phyloP scores from a whole-genome alignment of 208 protist species.

The Lotmaria passim region DNA sequence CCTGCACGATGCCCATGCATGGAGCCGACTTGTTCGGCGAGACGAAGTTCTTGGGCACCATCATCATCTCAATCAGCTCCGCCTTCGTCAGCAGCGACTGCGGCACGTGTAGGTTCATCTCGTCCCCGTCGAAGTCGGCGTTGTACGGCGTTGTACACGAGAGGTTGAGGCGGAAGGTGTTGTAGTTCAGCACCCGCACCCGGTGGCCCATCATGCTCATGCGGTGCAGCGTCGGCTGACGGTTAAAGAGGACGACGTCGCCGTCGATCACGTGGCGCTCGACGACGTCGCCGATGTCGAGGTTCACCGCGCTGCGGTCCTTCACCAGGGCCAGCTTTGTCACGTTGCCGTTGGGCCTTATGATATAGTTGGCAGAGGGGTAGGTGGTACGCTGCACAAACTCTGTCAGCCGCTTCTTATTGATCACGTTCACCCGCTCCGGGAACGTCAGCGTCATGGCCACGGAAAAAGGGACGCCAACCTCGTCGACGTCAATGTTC shows the following conservation, averaged over 20 bases:
- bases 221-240: conserved; percentile 99
- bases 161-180: conserved; percentile 99
- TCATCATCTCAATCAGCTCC: conserved; percentile 98
- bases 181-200: conserved; percentile 98
- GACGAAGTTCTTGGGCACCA: conserved; percentile 99
- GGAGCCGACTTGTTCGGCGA: conserved; percentile 98
- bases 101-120: conserved; percentile 99
- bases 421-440: conserved; percentile 98
- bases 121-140: conserved; percentile 99
- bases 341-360: conserved; percentile 83
- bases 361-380: conserved; percentile 97
- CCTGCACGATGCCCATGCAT: conserved; percentile 99
- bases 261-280: conserved; percentile 98
- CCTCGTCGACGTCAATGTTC: conserved; percentile 97
- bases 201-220: conserved; percentile 99
- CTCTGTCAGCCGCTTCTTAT: conserved; percentile 96
- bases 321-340: conserved; percentile 93
- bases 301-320: conserved; percentile 80
- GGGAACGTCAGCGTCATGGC: conserved; percentile 99
- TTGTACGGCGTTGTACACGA: conserved; percentile 99
- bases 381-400: conserved; percentile 94
- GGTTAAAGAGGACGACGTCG: conserved; percentile 99
- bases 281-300: conserved; percentile 94
- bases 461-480: conserved; percentile 99
- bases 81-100: conserved; percentile 97